Conservation (phyloP, 495 filamentous ascomycete species). For the Ramalina peruviana region DNA sequence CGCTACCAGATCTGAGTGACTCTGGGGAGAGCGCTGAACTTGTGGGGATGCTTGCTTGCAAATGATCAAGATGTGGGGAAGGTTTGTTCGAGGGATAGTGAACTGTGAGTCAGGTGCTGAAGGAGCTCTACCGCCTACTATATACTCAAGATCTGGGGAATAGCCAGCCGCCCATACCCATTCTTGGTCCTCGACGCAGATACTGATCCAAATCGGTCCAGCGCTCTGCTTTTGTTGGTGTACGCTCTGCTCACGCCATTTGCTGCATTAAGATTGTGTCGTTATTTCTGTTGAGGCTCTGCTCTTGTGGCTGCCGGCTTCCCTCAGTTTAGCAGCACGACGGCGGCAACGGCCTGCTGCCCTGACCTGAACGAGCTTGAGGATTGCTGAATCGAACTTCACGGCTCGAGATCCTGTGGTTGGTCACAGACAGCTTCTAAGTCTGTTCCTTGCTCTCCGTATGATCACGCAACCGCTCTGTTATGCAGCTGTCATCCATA, state of each 20-base stretch:
- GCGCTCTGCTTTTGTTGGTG: constrained; percentile 2
- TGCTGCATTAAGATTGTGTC: background rate
- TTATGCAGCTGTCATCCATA: too few relatives aligned
- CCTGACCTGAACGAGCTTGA: constrained; percentile 10
- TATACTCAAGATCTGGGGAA: background rate
- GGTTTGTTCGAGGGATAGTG: too few relatives aligned
- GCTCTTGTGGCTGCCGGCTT: constrained; percentile 1
- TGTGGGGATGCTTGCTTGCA: background rate
- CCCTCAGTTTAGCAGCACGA: background rate
- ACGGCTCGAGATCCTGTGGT: background rate
- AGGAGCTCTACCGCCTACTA: background rate
- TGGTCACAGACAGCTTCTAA: background rate
- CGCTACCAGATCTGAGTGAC: background rate
- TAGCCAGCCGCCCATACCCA: constrained; percentile 2
- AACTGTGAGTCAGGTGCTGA: too few relatives aligned
- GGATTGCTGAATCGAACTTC: background rate
- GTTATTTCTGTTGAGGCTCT: background rate
- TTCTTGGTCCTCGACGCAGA: background rate
- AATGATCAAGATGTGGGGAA: background rate
- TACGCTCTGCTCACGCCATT: background rate
- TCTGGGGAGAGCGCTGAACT: background rate
- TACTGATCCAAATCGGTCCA: constrained; percentile 1
- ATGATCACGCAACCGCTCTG: too few relatives aligned
- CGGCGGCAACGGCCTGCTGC: constrained; percentile 11
- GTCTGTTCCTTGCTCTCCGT: too few relatives aligned